A percentile compares a stretch with the other conserved stretches of the same genome.
phyloP scores from a whole-genome alignment of 257 asterid species.

The Capsicum chinense region DNA sequence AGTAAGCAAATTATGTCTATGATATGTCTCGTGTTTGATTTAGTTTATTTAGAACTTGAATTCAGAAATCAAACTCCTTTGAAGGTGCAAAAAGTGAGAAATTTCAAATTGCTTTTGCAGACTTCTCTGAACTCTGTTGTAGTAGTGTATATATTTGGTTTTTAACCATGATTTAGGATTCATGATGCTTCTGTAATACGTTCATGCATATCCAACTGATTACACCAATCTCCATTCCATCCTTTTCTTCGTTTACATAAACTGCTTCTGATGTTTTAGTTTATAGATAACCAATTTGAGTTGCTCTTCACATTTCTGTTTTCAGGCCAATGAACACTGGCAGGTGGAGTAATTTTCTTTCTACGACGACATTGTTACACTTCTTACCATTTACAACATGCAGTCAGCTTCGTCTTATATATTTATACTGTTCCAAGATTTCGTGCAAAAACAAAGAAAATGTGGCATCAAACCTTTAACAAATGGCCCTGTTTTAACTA shows the following conservation, averaged over 20 bases:
- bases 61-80: not conserved
- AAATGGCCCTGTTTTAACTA: not conserved
- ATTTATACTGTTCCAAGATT: slow-evolving; percentile 1
- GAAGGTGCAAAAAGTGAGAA: not conserved
- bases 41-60: not conserved
- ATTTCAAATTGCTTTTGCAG: not conserved
- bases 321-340: slow-evolving; percentile 15
- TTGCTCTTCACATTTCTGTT: slow-evolving; percentile 14
- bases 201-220: slow-evolving; percentile 9
- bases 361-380: not conserved
- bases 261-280: not conserved
- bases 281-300: not conserved
- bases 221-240: not conserved
- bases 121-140: too few relatives aligned
- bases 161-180: too few relatives aligned
- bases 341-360: not conserved
- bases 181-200: not conserved
- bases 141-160: not conserved
- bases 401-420: not conserved
- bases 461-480: not conserved
- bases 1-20: not conserved
- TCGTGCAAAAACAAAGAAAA: not conserved
- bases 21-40: not conserved
- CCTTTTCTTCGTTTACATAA: not conserved
- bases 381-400: not conserved